A percentile compares a stretch with the other conserved stretches of the same genome.
phyloP scores from a whole-genome alignment of 2,329 filamentous ascomycete species.

The Huntiella bhutanensis region DNA sequence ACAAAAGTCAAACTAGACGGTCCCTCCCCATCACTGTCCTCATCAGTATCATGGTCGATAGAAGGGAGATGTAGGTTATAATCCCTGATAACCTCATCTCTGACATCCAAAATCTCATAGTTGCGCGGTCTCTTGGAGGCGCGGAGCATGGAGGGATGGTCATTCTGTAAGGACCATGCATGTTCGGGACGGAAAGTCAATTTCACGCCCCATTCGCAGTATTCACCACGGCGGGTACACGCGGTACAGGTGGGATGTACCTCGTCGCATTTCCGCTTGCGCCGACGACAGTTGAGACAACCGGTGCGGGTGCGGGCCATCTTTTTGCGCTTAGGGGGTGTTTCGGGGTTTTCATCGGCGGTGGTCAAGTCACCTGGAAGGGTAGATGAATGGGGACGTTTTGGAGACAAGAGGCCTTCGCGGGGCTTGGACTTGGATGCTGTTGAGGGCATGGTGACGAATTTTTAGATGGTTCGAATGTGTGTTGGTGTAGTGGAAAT shows the following conservation, averaged over 20 bases:
- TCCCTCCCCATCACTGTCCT: conserved; percentile 7
- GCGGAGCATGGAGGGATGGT: conserved; percentile 20
- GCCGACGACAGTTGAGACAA: conserved; percentile 22
- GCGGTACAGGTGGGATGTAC: conserved; percentile 19
- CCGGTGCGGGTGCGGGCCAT: conserved; percentile 20
- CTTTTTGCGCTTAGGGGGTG: conserved; percentile 14
- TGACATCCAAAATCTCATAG: conserved; percentile 22
- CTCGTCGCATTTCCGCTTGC: conserved; percentile 23
- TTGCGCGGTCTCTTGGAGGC: conserved; percentile 15
- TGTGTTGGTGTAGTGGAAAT: not conserved
- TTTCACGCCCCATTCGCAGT: conserved; percentile 22
- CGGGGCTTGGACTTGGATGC: not conserved
- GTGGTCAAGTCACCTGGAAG: not conserved
- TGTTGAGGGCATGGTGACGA: conserved; percentile 3
- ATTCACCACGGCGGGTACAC: conserved; percentile 18
- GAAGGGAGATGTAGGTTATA: conserved; percentile 16
- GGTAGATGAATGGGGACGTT: not conserved
- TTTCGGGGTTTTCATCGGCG: conserved; percentile 2
- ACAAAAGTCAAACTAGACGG: not conserved
- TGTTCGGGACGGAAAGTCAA: conserved; percentile 21
- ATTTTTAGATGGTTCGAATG: not conserved
- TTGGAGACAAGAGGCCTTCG: not conserved
- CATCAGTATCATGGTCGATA: conserved; percentile 8
- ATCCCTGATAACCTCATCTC: conserved; percentile 21
- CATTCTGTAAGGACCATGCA: conserved; percentile 17